Evolutionary conservation across 225 moss, liverwort and hornwort species (phyloP).

Genomic region (Antitrichia curtipendula): DNA sequence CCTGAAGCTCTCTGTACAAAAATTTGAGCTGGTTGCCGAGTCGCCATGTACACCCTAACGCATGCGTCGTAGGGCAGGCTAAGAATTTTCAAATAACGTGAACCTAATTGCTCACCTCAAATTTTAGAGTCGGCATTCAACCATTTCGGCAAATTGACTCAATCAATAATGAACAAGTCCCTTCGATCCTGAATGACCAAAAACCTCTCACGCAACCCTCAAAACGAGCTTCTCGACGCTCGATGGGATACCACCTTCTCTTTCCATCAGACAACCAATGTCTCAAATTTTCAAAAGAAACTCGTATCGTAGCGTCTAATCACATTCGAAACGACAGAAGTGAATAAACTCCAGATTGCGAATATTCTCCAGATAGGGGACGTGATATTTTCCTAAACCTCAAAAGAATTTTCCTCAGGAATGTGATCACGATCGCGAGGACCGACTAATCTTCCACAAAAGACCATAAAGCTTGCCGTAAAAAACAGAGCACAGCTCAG

Average conservation of each 20-base stretch:
- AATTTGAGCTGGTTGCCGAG: constrained; percentile 25
- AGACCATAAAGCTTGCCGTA: not conserved
- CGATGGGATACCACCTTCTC: not conserved
- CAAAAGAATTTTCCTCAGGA: not conserved
- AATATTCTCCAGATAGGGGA: not conserved
- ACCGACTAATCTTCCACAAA: not conserved
- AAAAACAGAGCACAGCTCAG: not conserved
- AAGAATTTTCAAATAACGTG: not conserved
- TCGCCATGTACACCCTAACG: constrained; percentile 9
- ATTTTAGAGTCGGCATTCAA: not conserved
- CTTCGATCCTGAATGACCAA: not conserved
- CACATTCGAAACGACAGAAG: not conserved
- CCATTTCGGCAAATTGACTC: not conserved
- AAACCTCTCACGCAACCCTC: not conserved
- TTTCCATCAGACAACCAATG: not conserved
- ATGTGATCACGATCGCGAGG: not conserved
- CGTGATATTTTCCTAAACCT: not conserved
- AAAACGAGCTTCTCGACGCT: not conserved
- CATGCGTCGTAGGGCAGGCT: not conserved
- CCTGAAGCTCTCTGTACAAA: constrained; percentile 32
- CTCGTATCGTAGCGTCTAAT: not conserved
- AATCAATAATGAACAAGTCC: not conserved
- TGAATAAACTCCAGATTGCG: not conserved
- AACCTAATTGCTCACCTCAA: not conserved
- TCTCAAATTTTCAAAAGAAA: not conserved